A percentile compares a stretch with the other conserved stretches of the same genome.
phyloP scores from a whole-genome alignment of 2,329 filamentous ascomycete species.

The Pseudogymnoascus sp. region DNA sequence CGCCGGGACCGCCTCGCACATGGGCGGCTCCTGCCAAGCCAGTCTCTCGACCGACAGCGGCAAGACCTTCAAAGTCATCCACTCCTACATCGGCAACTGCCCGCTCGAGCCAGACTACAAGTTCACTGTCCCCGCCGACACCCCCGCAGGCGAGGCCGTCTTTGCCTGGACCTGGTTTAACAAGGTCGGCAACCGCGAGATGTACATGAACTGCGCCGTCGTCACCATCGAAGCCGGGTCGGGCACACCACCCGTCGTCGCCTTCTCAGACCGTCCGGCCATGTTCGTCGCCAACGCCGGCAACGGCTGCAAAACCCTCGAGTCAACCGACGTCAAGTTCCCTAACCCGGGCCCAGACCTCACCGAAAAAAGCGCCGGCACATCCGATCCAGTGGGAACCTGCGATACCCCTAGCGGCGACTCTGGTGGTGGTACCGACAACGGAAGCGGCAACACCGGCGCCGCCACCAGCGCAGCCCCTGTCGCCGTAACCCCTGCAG shows the following conservation, averaged over 20 bases:
- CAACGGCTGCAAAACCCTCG: background rate
- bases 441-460: background rate
- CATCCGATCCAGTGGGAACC: background rate
- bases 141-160: slow-evolving; percentile 17
- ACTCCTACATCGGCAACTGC: slow-evolving; percentile 52
- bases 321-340: background rate
- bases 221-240: slow-evolving; percentile 37
- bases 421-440: background rate
- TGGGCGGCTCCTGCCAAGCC: slow-evolving; percentile 52
- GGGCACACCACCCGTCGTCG: background rate
- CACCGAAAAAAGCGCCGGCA: background rate
- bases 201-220: slow-evolving; percentile 59
- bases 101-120: slow-evolving; percentile 34
- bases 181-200: slow-evolving; percentile 50
- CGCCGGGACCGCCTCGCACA: slow-evolving; percentile 38
- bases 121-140: slow-evolving; percentile 24
- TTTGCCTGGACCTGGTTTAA: slow-evolving; percentile 49
- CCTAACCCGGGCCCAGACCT: background rate
- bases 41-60: slow-evolving; percentile 51
- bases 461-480: background rate
- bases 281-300: slow-evolving; percentile 41
- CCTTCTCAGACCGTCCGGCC: slow-evolving; percentile 40
- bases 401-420: background rate
- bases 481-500: background rate
- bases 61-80: slow-evolving; percentile 48